Percentiles rank a stretch among this genome's conserved stretches.
These are phyloP conservation scores for Ganoderma multipileum DNA, from an alignment of 1,284 basidiomycete species.

Conservation along the genomic window DNA sequence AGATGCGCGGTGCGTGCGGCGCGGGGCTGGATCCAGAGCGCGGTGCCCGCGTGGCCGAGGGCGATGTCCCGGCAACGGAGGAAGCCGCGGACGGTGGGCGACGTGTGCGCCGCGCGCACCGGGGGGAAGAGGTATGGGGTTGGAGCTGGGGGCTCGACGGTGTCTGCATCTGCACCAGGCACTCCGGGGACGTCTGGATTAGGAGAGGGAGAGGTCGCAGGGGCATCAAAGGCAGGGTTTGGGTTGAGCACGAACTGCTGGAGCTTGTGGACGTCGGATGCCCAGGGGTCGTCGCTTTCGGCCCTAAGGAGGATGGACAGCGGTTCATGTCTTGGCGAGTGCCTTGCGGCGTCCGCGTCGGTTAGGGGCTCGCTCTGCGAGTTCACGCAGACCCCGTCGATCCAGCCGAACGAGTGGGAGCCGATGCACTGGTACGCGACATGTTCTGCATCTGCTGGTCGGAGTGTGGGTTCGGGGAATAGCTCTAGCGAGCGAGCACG, in stretches of 20 bases:
- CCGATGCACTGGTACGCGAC: slow-evolving; percentile 47
- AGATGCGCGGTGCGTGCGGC: slow-evolving; percentile 34
- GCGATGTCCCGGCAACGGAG: slow-evolving; percentile 58
- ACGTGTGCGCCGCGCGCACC: slow-evolving; percentile 39
- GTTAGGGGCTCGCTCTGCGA: slow-evolving; percentile 14
- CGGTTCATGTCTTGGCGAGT: slow-evolving; percentile 18
- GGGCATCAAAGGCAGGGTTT: slow-evolving; percentile 37
- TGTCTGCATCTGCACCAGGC: too few relatives aligned
- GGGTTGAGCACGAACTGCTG: slow-evolving; percentile 53
- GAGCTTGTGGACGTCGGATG: slow-evolving; percentile 52
- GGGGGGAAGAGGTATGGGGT: slow-evolving; percentile 53
- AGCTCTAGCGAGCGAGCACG: slow-evolving; percentile 63
- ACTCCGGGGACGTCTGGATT: too few relatives aligned
- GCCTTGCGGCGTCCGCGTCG: neutral
- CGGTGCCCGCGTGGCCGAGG: slow-evolving; percentile 59
- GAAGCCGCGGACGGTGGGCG: slow-evolving; percentile 52
- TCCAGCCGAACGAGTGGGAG: slow-evolving; percentile 65
- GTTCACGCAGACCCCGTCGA: slow-evolving; percentile 54
- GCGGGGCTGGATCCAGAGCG: slow-evolving; percentile 64
- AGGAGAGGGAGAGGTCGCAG: too few relatives aligned
- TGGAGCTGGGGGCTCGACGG: slow-evolving; percentile 11
- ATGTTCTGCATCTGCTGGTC: slow-evolving; percentile 21
- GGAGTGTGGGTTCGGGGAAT: slow-evolving; percentile 52
- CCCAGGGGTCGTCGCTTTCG: slow-evolving; percentile 67
- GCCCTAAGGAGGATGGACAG: slow-evolving; percentile 61